Percentiles rank a stretch among this genome's conserved stretches.
Conservation (phyloP, 495 filamentous ascomycete genomes). For the Hamigera avellanea region DNA sequence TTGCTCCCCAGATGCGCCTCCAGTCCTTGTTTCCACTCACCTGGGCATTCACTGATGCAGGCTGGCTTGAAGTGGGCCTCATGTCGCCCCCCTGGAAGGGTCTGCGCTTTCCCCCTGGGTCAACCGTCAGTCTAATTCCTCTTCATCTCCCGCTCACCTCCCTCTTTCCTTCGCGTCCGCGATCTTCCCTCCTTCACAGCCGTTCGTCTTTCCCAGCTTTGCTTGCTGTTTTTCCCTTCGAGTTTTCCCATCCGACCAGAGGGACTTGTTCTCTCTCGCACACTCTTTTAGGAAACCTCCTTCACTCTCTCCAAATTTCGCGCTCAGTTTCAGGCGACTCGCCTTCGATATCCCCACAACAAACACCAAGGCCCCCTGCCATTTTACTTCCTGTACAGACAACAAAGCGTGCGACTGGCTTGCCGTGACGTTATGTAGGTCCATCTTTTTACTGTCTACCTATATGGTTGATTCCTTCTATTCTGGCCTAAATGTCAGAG, state of each 20-base stretch:
- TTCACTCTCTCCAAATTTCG: constrained; percentile 18
- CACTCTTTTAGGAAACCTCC: constrained; percentile 29
- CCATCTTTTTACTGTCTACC: not conserved
- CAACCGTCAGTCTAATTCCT: not conserved
- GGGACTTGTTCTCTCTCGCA: constrained; percentile 33
- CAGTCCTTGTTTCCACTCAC: too few species aligned
- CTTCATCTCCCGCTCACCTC: constrained; percentile 3
- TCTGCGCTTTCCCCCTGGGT: not conserved
- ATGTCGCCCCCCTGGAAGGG: not conserved
- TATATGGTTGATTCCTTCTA: too few species aligned
- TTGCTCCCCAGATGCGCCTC: too few species aligned
- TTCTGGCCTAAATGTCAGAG: too few species aligned
- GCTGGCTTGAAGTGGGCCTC: too few species aligned
- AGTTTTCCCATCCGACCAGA: constrained; percentile 35
- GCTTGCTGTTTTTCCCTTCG: constrained; percentile 6
- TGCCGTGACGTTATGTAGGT: constrained; percentile 26
- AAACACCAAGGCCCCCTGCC: not conserved
- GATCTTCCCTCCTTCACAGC: constrained; percentile 7
- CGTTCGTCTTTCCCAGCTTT: constrained; percentile 7
- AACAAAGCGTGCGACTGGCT: constrained; percentile 16
- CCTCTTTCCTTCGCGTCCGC: constrained; percentile 11
- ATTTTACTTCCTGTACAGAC: constrained; percentile 22
- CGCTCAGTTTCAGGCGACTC: constrained; percentile 1
- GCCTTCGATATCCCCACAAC: constrained; percentile 1
- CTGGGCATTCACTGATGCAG: too few species aligned